These are phyloP conservation scores for Corrigiola litoralis DNA, from an alignment of 179 eudicot genomes.

Conservation along the genomic window DNA sequence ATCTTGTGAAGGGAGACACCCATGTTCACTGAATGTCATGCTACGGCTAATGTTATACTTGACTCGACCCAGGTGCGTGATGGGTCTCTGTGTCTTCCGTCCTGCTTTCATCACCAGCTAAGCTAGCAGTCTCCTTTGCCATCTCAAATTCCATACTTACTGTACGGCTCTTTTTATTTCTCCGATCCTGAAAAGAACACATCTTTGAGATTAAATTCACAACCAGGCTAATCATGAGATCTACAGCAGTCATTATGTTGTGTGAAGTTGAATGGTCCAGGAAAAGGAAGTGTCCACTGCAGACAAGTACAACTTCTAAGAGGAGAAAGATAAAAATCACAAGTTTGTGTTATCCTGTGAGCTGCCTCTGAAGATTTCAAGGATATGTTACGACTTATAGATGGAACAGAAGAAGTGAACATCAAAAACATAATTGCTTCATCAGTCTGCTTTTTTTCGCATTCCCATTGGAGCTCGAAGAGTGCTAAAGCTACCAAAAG, in stretches of 20 bases:
- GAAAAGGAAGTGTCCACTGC: too few species aligned
- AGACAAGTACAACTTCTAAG: too few species aligned
- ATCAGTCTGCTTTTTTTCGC: too few species aligned
- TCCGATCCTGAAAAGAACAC: slow-evolving; percentile 49
- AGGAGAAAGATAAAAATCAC: too few species aligned
- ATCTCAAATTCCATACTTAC: slow-evolving; percentile 77
- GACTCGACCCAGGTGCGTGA: slow-evolving; percentile 31
- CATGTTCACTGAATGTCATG: slow-evolving; percentile 16
- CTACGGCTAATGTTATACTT: slow-evolving; percentile 3
- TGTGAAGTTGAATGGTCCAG: too few species aligned
- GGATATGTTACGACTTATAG: too few species aligned
- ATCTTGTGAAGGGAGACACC: background rate
- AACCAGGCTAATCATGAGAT: background rate
- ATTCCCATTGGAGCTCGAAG: too few species aligned
- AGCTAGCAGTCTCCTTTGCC: slow-evolving; percentile 47
- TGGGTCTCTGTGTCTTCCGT: slow-evolving; percentile 35
- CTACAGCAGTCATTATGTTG: background rate
- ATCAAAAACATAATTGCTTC: too few species aligned
- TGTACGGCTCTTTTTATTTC: slow-evolving; percentile 69
- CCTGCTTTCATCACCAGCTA: slow-evolving; percentile 45
- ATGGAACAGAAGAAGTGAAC: too few species aligned
- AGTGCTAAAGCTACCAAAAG: too few species aligned
- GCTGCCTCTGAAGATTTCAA: too few species aligned
- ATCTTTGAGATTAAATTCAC: background rate
- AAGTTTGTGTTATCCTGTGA: too few species aligned